These are phyloP conservation scores for Onygenales sp. DNA, from an alignment of 2,329 filamentous ascomycete species.

Conservation along the genomic window DNA sequence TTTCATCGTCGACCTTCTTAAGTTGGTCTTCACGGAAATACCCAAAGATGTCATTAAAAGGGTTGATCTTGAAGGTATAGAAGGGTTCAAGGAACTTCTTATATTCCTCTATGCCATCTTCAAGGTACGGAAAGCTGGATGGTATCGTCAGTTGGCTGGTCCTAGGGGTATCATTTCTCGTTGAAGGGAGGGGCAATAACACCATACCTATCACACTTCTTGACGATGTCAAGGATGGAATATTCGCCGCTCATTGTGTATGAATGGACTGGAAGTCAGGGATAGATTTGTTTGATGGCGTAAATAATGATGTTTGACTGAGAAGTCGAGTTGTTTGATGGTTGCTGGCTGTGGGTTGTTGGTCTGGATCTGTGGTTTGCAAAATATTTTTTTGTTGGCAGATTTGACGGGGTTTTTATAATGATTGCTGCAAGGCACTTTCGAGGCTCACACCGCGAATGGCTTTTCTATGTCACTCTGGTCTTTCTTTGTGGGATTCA, in stretches of 20 bases:
- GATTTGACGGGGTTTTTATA: too few relatives aligned
- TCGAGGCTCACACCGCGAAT: too few relatives aligned
- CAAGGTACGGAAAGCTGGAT: constrained; percentile 66
- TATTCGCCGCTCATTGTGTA: background rate
- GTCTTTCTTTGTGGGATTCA: too few relatives aligned
- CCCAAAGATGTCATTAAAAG: constrained; percentile 55
- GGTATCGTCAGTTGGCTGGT: constrained; percentile 1
- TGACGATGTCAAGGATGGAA: constrained; percentile 40
- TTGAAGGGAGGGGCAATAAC: constrained; percentile 4
- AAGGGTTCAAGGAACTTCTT: constrained; percentile 44
- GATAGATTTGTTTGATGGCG: too few relatives aligned
- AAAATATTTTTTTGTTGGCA: too few relatives aligned
- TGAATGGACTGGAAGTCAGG: too few relatives aligned
- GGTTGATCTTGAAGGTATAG: constrained; percentile 57
- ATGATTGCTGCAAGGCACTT: too few relatives aligned
- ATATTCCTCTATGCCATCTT: constrained; percentile 49
- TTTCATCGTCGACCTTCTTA: constrained; percentile 33
- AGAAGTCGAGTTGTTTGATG: too few relatives aligned
- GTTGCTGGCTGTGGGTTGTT: too few relatives aligned
- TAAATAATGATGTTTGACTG: too few relatives aligned
- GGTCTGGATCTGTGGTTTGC: too few relatives aligned
- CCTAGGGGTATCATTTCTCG: background rate
- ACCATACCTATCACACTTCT: constrained; percentile 46
- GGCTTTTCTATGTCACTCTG: too few relatives aligned
- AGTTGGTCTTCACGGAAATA: constrained; percentile 39